These are phyloP conservation scores for Skeletonema marinoi DNA, from an alignment of 108 stramenopile genomes.

Conservation along the genomic window DNA sequence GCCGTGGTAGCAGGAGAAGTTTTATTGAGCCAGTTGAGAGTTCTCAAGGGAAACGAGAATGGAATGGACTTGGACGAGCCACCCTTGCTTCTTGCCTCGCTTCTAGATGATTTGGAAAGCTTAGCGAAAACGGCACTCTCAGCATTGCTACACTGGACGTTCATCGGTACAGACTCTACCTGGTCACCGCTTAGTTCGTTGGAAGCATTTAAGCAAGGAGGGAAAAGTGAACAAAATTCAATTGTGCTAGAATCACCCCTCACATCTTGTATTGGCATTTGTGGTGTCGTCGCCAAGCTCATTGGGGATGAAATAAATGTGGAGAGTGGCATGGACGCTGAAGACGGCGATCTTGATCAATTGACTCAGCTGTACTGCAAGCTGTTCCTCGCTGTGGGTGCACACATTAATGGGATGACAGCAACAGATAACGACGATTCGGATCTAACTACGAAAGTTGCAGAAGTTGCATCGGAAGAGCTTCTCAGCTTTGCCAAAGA, in stretches of 20 bases:
- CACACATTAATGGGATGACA: constrained; percentile 14
- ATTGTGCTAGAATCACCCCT: constrained; percentile 11
- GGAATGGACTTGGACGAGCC: neutral
- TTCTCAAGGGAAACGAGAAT: constrained; percentile 2
- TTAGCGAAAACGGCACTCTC: constrained; percentile 33
- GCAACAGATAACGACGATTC: neutral
- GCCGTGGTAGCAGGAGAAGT: constrained; percentile 59
- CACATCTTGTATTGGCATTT: constrained; percentile 31
- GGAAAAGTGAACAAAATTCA: neutral
- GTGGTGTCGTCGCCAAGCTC: constrained; percentile 33
- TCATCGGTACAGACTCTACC: constrained; percentile 24
- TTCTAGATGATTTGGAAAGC: constrained; percentile 20
- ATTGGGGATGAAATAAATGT: constrained; percentile 15
- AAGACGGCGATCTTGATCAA: constrained; percentile 7
- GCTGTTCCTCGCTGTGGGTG: constrained; percentile 37
- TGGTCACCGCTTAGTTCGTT: constrained; percentile 24
- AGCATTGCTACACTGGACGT: constrained; percentile 39
- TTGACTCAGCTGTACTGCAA: constrained; percentile 10
- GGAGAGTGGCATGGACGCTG: constrained; percentile 5
- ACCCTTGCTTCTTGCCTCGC: neutral
- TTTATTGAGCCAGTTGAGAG: constrained; percentile 32
- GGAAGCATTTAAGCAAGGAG: neutral
- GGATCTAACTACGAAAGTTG: constrained; percentile 10
- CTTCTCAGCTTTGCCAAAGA: constrained; percentile 14
- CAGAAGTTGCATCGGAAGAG: constrained; percentile 28